A percentile compares a stretch with the other conserved stretches of the same genome.
Evolutionary conservation across 495 filamentous ascomycete species (phyloP).

Genomic region (Aspergillus bridgeri): DNA sequence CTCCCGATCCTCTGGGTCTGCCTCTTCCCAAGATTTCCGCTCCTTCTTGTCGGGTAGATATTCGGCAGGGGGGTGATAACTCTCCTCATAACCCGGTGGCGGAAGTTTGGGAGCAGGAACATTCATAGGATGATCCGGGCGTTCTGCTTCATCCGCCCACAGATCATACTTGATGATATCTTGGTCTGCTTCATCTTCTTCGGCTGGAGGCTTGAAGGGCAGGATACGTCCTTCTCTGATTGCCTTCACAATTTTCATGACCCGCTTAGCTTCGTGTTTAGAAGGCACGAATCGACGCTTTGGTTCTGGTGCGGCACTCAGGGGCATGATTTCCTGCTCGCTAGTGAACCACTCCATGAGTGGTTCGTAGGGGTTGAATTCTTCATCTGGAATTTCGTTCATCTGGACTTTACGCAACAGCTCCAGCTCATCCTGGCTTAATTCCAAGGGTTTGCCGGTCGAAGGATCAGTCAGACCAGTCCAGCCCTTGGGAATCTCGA

Average conservation of each 20-base stretch:
- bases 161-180: slow-evolving; percentile 80
- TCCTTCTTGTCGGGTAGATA: slow-evolving; percentile 86
- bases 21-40: slow-evolving; percentile 81
- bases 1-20: slow-evolving; percentile 86
- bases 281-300: slow-evolving; percentile 95
- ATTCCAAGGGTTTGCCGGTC: slow-evolving; percentile 85
- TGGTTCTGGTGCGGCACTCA: slow-evolving; percentile 91
- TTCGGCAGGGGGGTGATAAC: slow-evolving; percentile 94
- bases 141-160: slow-evolving; percentile 86
- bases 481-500: slow-evolving; percentile 97
- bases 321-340: slow-evolving; percentile 86
- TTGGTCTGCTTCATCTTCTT: slow-evolving; percentile 66
- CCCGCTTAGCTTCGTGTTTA: slow-evolving; percentile 94
- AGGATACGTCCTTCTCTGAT: slow-evolving; percentile 92
- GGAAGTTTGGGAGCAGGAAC: slow-evolving; percentile 94
- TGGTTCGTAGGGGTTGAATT: slow-evolving; percentile 89
- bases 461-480: slow-evolving; percentile 90
- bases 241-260: slow-evolving; percentile 97
- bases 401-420: slow-evolving; percentile 84
- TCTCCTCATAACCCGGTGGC: slow-evolving; percentile 90
- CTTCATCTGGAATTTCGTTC: slow-evolving; percentile 83
- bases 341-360: slow-evolving; percentile 90
- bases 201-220: slow-evolving; percentile 79
- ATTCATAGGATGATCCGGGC: slow-evolving; percentile 87
- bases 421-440: slow-evolving; percentile 85